Evolutionary conservation across 768 basidiomycete genomes (phyloP).

Genomic region (Amanita exitialis): DNA sequence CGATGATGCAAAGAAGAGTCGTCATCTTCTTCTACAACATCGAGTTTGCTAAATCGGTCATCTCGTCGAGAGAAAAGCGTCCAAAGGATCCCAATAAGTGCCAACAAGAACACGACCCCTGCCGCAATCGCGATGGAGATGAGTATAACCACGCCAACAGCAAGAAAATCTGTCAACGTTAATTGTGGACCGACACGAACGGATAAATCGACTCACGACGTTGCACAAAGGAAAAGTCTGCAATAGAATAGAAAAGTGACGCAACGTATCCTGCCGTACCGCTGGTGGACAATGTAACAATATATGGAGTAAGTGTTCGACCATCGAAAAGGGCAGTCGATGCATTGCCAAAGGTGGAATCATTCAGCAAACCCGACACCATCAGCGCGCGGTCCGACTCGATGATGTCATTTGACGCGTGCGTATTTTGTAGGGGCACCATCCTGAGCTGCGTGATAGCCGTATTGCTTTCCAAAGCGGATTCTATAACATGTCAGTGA

Average conservation of each 20-base stretch:
- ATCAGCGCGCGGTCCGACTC: slow-evolving; percentile 84
- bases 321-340: slow-evolving; percentile 89
- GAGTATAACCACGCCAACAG: slow-evolving; percentile 87
- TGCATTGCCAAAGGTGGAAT: slow-evolving; percentile 64
- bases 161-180: slow-evolving; percentile 59
- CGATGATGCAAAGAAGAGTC: slow-evolving; percentile 70
- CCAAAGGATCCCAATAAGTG: slow-evolving; percentile 81
- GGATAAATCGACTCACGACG: slow-evolving; percentile 30
- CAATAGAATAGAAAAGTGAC: slow-evolving; percentile 75
- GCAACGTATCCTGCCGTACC: slow-evolving; percentile 66
- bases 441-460: slow-evolving; percentile 77
- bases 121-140: slow-evolving; percentile 97
- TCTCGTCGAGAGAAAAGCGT: slow-evolving; percentile 79
- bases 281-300: slow-evolving; percentile 52
- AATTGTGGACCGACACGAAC: slow-evolving; percentile 9
- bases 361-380: slow-evolving; percentile 70
- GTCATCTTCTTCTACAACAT: slow-evolving; percentile 57
- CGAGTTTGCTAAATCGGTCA: slow-evolving; percentile 57
- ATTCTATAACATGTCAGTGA: slow-evolving; percentile 28
- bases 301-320: slow-evolving; percentile 68
- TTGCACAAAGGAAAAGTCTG: slow-evolving; percentile 65
- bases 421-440: slow-evolving; percentile 81
- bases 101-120: slow-evolving; percentile 83
- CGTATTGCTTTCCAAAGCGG: slow-evolving; percentile 42
- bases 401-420: slow-evolving; percentile 58